Base-by-base conservation (phyloP, 2,329 filamentous ascomycete genomes). In the Aureobasidium zeae region DNA sequence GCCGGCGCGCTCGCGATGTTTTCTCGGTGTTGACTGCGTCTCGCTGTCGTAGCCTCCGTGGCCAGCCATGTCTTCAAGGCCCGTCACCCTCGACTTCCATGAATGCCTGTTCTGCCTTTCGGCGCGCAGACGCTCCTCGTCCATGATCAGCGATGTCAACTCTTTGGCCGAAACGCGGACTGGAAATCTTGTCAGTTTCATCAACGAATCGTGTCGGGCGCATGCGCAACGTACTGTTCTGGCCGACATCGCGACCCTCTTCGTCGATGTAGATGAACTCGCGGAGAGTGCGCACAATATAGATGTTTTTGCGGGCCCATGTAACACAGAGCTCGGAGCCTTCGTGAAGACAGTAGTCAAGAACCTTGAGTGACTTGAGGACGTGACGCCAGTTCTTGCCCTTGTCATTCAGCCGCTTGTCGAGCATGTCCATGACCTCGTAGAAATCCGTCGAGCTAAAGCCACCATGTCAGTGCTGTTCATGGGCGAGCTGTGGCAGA, bases 331-430 rank as follows among this genome's bases (percentile, higher is more conserved):
- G 70, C 66, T 96, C 91, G 1, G 88, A 95, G 35, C 91, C 91
- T 63, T 98, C 91, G 62, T 98, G 91, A 46, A 98, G 73, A 66
- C 88, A 95, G 66, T 98, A 98, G 65, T 98, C 91, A 46, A 96
- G 75, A 42, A 98, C 91, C 64, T 98, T 98, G 54, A 98, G 72
- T 30, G 91, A 93, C 67, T 98, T 98, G 48, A 98, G 71, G 10
- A 98, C 91, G 63, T 98, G 91, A 56, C 91, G 81, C 91, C 91
- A 98, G 63, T 98, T 98, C 74, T 96, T 98, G 60, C 91, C 91
- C 67, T 98, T 96, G 66, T 98, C 91, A 58, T 98, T 98, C 58
- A 98, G 71, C 54, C 91, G 83, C 72, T 96, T 96, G 68, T 98
- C 91, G 53, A 98, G 73, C 86, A 98, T 98, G 64, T 98, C 91